A percentile compares a stretch with the other conserved stretches of the same genome.
phyloP scores from a whole-genome alignment of 768 basidiomycete species.

The Xerocomus spinulosus region DNA sequence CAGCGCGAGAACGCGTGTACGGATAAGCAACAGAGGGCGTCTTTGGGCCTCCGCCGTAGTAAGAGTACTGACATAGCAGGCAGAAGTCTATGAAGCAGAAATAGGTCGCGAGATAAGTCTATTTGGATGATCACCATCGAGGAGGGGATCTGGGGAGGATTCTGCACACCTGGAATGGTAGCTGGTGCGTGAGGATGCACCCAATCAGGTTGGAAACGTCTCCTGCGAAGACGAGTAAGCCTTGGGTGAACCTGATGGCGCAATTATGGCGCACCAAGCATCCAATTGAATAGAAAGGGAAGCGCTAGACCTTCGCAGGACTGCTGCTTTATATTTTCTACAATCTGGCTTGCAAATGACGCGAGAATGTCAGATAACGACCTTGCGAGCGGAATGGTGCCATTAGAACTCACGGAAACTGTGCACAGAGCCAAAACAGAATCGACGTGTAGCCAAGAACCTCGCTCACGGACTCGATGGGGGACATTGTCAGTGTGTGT shows the following conservation, averaged over 20 bases:
- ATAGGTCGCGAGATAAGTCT: constrained; percentile 91
- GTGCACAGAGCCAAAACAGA: constrained; percentile 78
- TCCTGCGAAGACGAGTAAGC: constrained; percentile 42
- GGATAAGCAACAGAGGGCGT: constrained; percentile 34
- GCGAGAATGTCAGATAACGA: constrained; percentile 8
- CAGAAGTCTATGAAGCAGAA: constrained; percentile 80
- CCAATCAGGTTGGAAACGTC: constrained; percentile 92
- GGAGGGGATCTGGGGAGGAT: background rate
- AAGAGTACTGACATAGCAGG: constrained; percentile 75
- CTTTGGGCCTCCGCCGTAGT: constrained; percentile 50
- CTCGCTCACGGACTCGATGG: constrained; percentile 45
- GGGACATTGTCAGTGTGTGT: constrained; percentile 11
- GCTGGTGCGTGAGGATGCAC: constrained; percentile 85
- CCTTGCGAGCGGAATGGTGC: too few relatives aligned
- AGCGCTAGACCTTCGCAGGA: constrained; percentile 89
- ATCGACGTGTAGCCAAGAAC: constrained; percentile 69
- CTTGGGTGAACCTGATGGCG: constrained; percentile 4
- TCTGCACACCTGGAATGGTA: constrained; percentile 82
- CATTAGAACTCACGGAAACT: constrained; percentile 68
- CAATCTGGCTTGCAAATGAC: constrained; percentile 56
- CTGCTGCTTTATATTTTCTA: constrained; percentile 69
- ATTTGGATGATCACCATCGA: constrained; percentile 6
- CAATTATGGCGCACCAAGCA: constrained; percentile 59
- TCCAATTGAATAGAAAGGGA: constrained; percentile 92
- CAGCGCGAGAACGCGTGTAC: constrained; percentile 40